Conservation (phyloP, 2,329 filamentous ascomycete species). For the Xylariomycetidae sp. region DNA sequence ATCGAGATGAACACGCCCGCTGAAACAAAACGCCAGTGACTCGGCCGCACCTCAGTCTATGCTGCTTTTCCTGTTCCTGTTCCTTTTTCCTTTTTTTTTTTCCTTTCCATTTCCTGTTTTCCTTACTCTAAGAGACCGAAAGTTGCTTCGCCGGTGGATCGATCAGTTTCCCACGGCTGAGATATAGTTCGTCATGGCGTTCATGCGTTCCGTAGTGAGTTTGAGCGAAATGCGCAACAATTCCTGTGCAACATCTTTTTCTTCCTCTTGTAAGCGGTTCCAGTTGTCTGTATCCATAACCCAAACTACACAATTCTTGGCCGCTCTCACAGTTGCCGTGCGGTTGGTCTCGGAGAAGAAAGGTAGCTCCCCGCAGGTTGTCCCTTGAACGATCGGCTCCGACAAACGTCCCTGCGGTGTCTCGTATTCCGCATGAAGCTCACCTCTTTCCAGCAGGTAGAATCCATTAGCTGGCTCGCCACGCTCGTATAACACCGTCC, state of each 20-base stretch:
- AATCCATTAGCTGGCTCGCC: slow-evolving; percentile 77
- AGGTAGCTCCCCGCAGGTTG: slow-evolving; percentile 90
- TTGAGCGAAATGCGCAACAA: slow-evolving; percentile 83
- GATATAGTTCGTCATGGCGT: slow-evolving; percentile 51
- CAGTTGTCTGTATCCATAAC: slow-evolving; percentile 67
- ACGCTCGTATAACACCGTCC: slow-evolving; percentile 69
- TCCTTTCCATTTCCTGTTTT: not conserved
- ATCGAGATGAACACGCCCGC: slow-evolving; percentile 2
- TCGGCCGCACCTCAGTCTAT: too few species aligned
- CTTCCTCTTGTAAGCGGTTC: slow-evolving; percentile 62
- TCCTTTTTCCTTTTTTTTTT: slow-evolving; percentile 3
- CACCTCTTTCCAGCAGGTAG: slow-evolving; percentile 84
- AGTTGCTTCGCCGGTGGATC: slow-evolving; percentile 1
- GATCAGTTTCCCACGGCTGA: slow-evolving; percentile 33
- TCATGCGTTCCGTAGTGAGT: slow-evolving; percentile 90
- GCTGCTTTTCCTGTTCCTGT: slow-evolving; percentile 1
- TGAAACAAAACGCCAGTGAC: not conserved
- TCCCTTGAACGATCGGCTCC: slow-evolving; percentile 89
- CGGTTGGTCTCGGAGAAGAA: slow-evolving; percentile 90
- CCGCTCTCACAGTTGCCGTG: slow-evolving; percentile 79
- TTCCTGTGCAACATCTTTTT: slow-evolving; percentile 76
- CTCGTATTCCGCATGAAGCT: slow-evolving; percentile 84
- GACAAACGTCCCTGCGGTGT: slow-evolving; percentile 83
- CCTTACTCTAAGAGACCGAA: not conserved
- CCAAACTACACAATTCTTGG: slow-evolving; percentile 80